Base-by-base conservation (phyloP, 2,329 filamentous ascomycete genomes). In the Aspergillus pseudoterreus region DNA sequence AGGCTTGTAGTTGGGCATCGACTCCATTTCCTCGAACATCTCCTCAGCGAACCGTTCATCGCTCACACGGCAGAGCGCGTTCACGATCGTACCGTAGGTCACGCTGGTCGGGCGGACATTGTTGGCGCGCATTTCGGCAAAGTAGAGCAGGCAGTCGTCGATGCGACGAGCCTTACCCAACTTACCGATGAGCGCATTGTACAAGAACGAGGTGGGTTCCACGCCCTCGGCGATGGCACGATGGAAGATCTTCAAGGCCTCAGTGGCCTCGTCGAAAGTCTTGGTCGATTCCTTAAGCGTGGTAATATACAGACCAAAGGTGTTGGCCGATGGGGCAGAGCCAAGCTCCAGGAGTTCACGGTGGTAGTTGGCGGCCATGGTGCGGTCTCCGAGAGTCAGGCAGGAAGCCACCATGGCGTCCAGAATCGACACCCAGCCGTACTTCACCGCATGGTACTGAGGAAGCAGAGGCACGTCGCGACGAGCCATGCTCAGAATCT, bases 1-100 rank as follows among this genome's bases (percentile, higher is more conserved):
- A 38, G 94, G 90, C 79, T 96, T 97, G 82, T 99, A 99, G 78
- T 99, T 99, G 51, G 91, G 87, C 87, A 95, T 96, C 43, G 87
- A 84, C 77, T 99, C 94, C 94, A 99, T 99, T 77, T 99, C 94
- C 67, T 97, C 91, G 67, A 99, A 99, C 63, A 97, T 84, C 73
- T 97, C 91, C 67, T 96, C 94, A 24, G 94, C 94, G 69, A 96
- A 96, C 67, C 92, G 95, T 76, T 97, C 92, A 63, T 99, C 94
- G 60, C 91, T 96, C 50, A 97, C 94, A 63, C 94, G 89, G 80
- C 92, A 96, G 12, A 99, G 82, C 21, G 94, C 94, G 63, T 99
- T 99, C 74, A 99, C 92, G 63, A 99, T 92, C 11, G 94, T 99
- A 56, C 94, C 94, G 64, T 99, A 99, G 0, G 94, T 99, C 51